phyloP scores from a whole-genome alignment of 371 early-diverging fungal genomes.

The Nematocida parisii region DNA sequence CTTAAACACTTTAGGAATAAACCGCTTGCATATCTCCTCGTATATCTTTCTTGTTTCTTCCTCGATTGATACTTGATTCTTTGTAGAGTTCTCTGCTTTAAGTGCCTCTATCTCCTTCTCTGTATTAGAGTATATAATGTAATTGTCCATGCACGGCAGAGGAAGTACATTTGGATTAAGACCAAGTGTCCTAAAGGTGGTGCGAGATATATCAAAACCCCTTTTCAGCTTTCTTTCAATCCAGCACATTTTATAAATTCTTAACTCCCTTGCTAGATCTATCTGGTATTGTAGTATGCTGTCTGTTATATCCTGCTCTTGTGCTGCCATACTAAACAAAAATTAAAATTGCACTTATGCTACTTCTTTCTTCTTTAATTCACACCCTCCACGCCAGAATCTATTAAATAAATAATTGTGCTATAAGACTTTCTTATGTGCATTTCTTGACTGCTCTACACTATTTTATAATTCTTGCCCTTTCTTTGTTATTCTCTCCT shows the following conservation, averaged over 20 bases:
- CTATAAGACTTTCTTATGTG: too few relatives aligned
- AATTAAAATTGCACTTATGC: slow-evolving; percentile 11
- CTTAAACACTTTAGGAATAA: slow-evolving; percentile 43
- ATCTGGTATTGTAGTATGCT: slow-evolving; percentile 38
- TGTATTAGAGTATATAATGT: neutral
- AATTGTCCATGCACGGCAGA: slow-evolving; percentile 35
- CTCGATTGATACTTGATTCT: slow-evolving; percentile 17
- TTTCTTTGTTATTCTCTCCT: too few relatives aligned
- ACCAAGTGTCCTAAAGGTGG: slow-evolving; percentile 27
- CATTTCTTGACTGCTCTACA: too few relatives aligned
- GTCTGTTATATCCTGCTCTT: slow-evolving; percentile 12
- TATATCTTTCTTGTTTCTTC: slow-evolving; percentile 49
- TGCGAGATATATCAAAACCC: slow-evolving; percentile 23
- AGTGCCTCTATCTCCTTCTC: slow-evolving; percentile 18
- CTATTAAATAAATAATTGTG: too few relatives aligned
- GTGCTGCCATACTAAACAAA: slow-evolving; percentile 28
- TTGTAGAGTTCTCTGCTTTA: neutral
- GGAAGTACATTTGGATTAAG: slow-evolving; percentile 25
- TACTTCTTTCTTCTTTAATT: neutral
- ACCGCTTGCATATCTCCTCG: slow-evolving; percentile 47
- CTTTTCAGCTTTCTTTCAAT: slow-evolving; percentile 31
- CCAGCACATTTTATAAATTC: slow-evolving; percentile 16
- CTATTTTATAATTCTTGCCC: too few relatives aligned
- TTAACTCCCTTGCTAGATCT: slow-evolving; percentile 6
- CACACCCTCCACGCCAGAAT: neutral